These are phyloP conservation scores for Singerocomus rubriflavus DNA, from an alignment of 1,284 basidiomycete genomes.

Conservation along the genomic window DNA sequence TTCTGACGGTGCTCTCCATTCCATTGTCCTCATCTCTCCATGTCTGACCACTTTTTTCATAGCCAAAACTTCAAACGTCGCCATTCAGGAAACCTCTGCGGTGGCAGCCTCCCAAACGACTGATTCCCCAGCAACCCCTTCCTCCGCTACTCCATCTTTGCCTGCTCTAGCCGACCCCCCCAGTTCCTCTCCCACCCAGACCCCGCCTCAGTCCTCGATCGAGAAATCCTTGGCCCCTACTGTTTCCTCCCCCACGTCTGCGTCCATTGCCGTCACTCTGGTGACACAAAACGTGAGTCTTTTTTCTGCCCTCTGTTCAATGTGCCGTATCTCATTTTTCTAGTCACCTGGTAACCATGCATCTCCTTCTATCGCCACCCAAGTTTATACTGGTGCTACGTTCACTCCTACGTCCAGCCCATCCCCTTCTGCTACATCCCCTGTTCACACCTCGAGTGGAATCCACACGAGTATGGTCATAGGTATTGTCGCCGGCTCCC, in stretches of 20 bases:
- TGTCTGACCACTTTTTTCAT: not conserved
- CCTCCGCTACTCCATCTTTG: not conserved
- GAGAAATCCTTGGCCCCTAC: not conserved
- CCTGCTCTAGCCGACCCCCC: not conserved
- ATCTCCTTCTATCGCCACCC: not conserved
- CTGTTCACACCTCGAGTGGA: conserved; percentile 24
- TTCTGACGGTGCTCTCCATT: not conserved
- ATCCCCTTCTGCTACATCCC: conserved; percentile 19
- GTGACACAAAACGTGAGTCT: conserved; percentile 11
- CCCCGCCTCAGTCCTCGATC: conserved; percentile 1
- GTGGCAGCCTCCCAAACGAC: not conserved
- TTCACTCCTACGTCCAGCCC: conserved; percentile 5
- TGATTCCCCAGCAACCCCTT: not conserved
- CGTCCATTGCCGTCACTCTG: not conserved
- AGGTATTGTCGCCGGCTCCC: conserved; percentile 51
- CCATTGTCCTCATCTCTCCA: rapidly evolving
- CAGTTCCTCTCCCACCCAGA: not conserved
- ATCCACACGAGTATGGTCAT: conserved; percentile 42
- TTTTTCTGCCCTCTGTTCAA: not conserved
- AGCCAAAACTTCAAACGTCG: not conserved
- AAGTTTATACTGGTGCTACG: not conserved
- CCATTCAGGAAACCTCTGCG: not conserved
- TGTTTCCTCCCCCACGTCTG: conserved; percentile 4
- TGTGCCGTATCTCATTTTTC: not conserved
- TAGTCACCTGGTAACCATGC: conserved; percentile 8